Evolutionary conservation across 176 grass and related monocot genomes (phyloP), one percentile per base, ranked within the genome.

Genomic region (Ampelocalamus luodianensis): DNA sequence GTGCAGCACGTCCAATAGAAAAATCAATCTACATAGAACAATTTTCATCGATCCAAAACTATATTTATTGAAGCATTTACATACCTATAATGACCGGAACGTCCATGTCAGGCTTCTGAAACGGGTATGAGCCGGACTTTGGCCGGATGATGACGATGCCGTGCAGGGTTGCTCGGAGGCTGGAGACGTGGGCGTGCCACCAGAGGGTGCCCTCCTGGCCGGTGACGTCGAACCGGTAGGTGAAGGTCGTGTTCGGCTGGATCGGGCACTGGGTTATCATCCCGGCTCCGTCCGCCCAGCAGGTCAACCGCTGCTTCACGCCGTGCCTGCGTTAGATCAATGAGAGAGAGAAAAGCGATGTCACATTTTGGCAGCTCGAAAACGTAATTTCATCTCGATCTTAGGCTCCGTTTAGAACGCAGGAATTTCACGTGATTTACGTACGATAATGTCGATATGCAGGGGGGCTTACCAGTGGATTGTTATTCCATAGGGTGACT

Each of bases 311-410:
- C 15, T 79, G 54, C 29, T 38, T 79, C 18, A 86, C 76, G 8
- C 84, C 84, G 32, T 86, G 84, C 84, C 84, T 86, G 40, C 3
- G 13, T 34, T 11, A 45, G 11, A 56, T 9, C 5, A 66, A n/a
- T n/a, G n/a, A n/a, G 29, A 17, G 0, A 4, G 3, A 37, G 23
- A 34, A 2, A 34, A 34, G n/a, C n/a, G n/a, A n/a, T n/a, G n/a
- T n/a, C n/a, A n/a, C n/a, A n/a, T n/a, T n/a, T n/a, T n/a, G n/a
- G n/a, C n/a, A n/a, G n/a, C n/a, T n/a, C n/a, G n/a, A n/a, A n/a
- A n/a, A n/a, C n/a, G n/a, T n/a, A n/a, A n/a, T n/a, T n/a, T n/a
- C n/a, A n/a, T n/a, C n/a, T n/a, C n/a, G n/a, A n/a, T n/a, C n/a
- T n/a, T n/a, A n/a, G n/a, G n/a, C n/a, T n/a, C n/a, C n/a, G n/a